Percentiles rank a stretch among this genome's conserved stretches.
These are phyloP conservation scores for Kalaharituber pfeilii DNA, from an alignment of 2,329 filamentous ascomycete species.

Conservation along the genomic window DNA sequence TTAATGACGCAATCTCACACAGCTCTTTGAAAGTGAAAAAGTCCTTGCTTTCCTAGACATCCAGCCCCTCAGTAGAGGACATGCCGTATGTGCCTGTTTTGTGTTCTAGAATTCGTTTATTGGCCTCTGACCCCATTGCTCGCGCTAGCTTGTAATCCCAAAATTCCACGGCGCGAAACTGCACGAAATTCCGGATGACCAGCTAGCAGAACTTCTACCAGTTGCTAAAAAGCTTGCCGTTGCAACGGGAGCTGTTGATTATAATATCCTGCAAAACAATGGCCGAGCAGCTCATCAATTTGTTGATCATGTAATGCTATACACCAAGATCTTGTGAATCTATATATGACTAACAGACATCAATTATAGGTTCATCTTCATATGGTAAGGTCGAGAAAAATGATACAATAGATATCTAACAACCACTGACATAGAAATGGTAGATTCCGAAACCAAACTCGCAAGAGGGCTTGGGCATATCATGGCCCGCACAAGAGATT, in stretches of 20 bases:
- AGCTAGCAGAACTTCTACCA: constrained; percentile 65
- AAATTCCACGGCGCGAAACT: constrained; percentile 89
- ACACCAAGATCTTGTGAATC: neutral
- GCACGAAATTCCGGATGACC: constrained; percentile 78
- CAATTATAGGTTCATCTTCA: constrained; percentile 66
- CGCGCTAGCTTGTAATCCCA: constrained; percentile 69
- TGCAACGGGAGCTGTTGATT: constrained; percentile 60
- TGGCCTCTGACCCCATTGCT: neutral
- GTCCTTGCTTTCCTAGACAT: constrained; percentile 94
- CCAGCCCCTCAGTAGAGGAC: constrained; percentile 69
- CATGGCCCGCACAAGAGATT: constrained; percentile 57
- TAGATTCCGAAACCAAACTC: constrained; percentile 88
- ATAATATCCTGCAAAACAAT: constrained; percentile 95
- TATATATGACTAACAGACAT: neutral
- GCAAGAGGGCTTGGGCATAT: constrained; percentile 58
- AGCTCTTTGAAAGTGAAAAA: constrained; percentile 81
- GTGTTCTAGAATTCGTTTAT: too few relatives aligned
- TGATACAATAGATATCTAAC: neutral
- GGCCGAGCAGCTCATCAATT: constrained; percentile 78
- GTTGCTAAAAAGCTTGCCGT: constrained; percentile 72
- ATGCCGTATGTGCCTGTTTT: constrained; percentile 47
- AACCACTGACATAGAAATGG: neutral
- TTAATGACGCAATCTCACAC: neutral
- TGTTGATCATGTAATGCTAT: constrained; percentile 61
- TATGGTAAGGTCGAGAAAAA: constrained; percentile 40